A percentile compares a stretch with the other conserved stretches of the same genome.
Conservation (phyloP, 805 yeast genomes). For the Yamadazyma nakazawae region DNA sequence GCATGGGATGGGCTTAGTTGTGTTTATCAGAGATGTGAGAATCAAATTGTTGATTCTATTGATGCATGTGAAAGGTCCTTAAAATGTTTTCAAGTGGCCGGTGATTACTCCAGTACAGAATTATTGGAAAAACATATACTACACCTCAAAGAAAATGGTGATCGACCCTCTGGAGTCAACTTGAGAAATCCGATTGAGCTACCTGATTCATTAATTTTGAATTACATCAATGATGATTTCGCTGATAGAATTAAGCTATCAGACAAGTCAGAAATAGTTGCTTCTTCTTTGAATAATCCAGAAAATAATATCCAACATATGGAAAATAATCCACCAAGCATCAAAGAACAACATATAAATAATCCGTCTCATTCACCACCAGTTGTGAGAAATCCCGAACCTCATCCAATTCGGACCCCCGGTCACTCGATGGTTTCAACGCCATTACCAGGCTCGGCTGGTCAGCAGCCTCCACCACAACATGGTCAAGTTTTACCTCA, state of each 20-base stretch:
- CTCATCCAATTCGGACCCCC: not conserved
- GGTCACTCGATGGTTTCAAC: not conserved
- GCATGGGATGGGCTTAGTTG: slow-evolving; percentile 67
- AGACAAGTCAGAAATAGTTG: slow-evolving; percentile 3
- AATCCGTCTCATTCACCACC: not conserved
- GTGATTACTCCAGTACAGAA: not conserved
- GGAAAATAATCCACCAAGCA: not conserved
- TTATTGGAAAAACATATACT: not conserved
- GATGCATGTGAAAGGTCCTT: slow-evolving; percentile 57
- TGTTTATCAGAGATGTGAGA: slow-evolving; percentile 62
- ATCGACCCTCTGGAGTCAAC: not conserved
- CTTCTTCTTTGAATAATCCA: not conserved
- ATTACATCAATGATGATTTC: not conserved
- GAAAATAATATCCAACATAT: not conserved
- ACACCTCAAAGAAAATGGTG: not conserved
- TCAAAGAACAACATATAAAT: not conserved
- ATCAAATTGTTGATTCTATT: slow-evolving; percentile 56
- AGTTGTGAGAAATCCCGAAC: not conserved
- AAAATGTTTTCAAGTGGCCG: slow-evolving; percentile 37
- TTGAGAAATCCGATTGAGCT: slow-evolving; percentile 2
- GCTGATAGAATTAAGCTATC: slow-evolving; percentile 2
- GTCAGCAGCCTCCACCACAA: slow-evolving; percentile 4
- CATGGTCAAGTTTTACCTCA: slow-evolving; percentile 12
- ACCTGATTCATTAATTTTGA: slow-evolving; percentile 3
- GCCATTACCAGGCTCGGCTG: not conserved